Base-by-base conservation (phyloP, 371 early-diverging fungal genomes). In the Mortierella sp. region DNA sequence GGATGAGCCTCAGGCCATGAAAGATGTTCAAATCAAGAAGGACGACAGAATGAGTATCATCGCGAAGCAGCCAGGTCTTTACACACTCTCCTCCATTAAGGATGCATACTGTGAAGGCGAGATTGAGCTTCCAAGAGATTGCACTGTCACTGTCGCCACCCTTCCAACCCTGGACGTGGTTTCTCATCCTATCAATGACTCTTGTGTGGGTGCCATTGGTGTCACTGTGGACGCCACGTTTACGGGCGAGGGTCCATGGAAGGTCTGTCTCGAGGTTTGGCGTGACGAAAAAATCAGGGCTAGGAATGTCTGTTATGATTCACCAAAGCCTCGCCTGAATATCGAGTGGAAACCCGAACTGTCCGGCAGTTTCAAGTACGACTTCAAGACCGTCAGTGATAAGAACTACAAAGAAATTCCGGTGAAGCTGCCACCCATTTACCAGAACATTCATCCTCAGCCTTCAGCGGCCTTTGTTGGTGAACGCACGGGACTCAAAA, bases 381-480 rank as follows among this genome's bases (percentile, higher is more conserved):
- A 50, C 21, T 72, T 72, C 57, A 72, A 54, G 47, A 62, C 73
- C 16, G 73, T 72, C 39, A 72, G 67, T 31, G 73, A 72, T 60
- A 67, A 59, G 31, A 72, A 72, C 49, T 67, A 72, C 48, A 42
- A 39, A 0, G 28, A 53, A 0, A 31, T 63, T 45, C 54, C 48
- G 27, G 64, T 72, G 31, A 39, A 59, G 27, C 59, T 67, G 14
- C 64, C 67, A 4, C 64, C 73, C 14, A 51, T 72, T 31, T 50
- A 67, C 50, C 73, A 72, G 26, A 72, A 67, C 54, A 72, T 72
- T 30, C 73, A 72, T 27, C 73, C 73, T 30, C 73, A 72, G 50
- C 73, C 73, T 26, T 63, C 67, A 3, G 73, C 73, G 14, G 46
- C 18, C 7, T 72, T 72, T 55, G 50, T 39, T 14, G 31, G 39